A percentile compares a stretch with the other conserved stretches of the same genome.
Conservation (phyloP, 306 rosid genomes). For the Crotalaria pallida region DNA sequence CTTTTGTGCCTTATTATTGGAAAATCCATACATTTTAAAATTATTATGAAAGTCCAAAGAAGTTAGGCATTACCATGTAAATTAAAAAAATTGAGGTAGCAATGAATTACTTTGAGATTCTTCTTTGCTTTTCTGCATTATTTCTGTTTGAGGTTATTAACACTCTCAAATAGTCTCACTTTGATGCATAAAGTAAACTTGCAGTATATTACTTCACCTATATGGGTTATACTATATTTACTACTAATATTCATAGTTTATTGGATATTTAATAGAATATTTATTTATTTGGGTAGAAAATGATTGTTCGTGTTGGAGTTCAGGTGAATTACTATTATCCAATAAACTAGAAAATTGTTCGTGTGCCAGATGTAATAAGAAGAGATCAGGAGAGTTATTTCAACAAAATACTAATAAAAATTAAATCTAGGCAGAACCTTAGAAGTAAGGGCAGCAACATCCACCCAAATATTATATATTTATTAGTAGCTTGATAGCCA, state of each 20-base stretch:
- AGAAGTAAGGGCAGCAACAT: slow-evolving; percentile 28
- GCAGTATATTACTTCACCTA: not conserved
- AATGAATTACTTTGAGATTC: too few species aligned
- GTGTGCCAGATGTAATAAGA: not conserved
- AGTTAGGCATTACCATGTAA: too few species aligned
- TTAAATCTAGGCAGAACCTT: too few species aligned
- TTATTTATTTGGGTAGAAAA: not conserved
- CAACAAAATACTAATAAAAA: slow-evolving; percentile 35
- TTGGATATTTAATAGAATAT: not conserved
- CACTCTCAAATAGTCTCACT: too few species aligned
- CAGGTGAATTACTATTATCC: not conserved
- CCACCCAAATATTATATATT: slow-evolving; percentile 42
- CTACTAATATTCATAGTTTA: not conserved
- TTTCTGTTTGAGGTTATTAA: too few species aligned
- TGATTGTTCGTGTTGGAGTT: slow-evolving; percentile 3
- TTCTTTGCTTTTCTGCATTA: too few species aligned
- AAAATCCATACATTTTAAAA: too few species aligned
- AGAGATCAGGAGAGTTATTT: slow-evolving; percentile 17
- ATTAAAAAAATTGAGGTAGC: too few species aligned
- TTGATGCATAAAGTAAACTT: too few species aligned
- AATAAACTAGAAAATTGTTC: not conserved
- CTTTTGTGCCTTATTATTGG: not conserved
- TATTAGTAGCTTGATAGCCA: slow-evolving; percentile 65
- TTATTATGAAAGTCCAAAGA: too few species aligned
- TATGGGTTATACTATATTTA: too few species aligned